Evolutionary conservation across 331 rosid species (phyloP).

Genomic region (Stylosanthes scabra): DNA sequence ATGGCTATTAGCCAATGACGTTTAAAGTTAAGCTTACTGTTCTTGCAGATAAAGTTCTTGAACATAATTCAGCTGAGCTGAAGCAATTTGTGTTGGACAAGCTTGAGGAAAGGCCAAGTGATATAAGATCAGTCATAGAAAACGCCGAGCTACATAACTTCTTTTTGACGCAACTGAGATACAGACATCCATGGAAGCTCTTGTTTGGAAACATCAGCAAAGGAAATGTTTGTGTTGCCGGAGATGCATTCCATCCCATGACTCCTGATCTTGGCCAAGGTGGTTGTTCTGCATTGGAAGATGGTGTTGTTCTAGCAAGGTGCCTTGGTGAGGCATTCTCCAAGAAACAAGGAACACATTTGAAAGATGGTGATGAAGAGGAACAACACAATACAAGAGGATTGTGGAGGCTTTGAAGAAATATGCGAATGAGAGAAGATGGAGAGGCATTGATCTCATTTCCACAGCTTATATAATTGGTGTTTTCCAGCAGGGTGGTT

Average conservation of each 20-base stretch:
- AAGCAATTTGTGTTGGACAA: conserved; percentile 53
- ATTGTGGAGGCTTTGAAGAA: conserved; percentile 60
- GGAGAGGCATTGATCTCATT: conserved; percentile 62
- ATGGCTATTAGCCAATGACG: background rate
- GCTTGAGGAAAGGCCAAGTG: conserved; percentile 48
- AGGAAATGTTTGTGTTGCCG: conserved; percentile 57
- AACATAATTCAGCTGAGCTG: conserved; percentile 47
- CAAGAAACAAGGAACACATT: background rate
- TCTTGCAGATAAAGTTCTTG: conserved; percentile 47
- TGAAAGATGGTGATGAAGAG: conserved; percentile 17
- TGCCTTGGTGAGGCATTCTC: conserved; percentile 47
- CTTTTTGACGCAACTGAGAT: conserved; percentile 45
- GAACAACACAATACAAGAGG: conserved; percentile 30
- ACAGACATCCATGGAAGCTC: conserved; percentile 64
- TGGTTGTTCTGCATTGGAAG: conserved; percentile 68
- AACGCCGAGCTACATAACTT: conserved; percentile 42
- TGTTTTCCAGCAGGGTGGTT: conserved; percentile 43
- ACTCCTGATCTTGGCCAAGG: conserved; percentile 73
- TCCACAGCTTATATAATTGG: conserved; percentile 47
- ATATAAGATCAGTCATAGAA: conserved; percentile 43
- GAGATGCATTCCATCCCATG: conserved; percentile 73
- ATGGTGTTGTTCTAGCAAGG: conserved; percentile 64
- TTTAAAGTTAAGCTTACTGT: background rate
- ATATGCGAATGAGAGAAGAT: conserved; percentile 63
- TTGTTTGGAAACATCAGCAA: conserved; percentile 52